Evolutionary conservation across 1,284 basidiomycete genomes (phyloP).

Genomic region (Leccinum laetum): DNA sequence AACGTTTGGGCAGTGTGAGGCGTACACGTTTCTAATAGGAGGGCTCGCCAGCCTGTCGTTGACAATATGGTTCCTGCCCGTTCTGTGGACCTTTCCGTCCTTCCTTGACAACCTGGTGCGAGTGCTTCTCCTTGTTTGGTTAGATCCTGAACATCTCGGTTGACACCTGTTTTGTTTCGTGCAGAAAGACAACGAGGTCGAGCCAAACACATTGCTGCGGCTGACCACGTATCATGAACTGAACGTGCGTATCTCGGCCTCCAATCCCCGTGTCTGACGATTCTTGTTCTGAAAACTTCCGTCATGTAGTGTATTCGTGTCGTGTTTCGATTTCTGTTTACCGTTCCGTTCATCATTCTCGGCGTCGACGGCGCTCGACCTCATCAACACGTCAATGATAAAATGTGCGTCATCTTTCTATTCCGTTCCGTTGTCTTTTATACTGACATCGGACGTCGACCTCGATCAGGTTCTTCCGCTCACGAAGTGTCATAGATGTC

Average conservation of each 20-base stretch:
- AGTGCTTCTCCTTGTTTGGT: not conserved
- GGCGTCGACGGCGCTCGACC: constrained; percentile 64
- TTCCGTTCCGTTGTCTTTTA: not conserved
- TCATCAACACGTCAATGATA: constrained; percentile 65
- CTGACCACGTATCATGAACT: constrained; percentile 77
- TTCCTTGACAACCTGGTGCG: constrained; percentile 46
- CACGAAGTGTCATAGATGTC: constrained; percentile 53
- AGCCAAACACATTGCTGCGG: constrained; percentile 60
- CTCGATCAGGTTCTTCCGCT: constrained; percentile 41
- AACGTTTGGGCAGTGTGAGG: constrained; percentile 53
- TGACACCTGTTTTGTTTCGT: not conserved
- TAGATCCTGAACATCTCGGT: not conserved
- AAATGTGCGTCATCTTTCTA: constrained; percentile 36
- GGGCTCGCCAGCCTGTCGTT: constrained; percentile 64
- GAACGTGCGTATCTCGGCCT: constrained; percentile 50
- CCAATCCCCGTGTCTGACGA: not conserved
- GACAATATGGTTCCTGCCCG: constrained; percentile 69
- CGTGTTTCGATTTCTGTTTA: constrained; percentile 69
- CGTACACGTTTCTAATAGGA: constrained; percentile 66
- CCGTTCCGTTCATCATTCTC: constrained; percentile 59
- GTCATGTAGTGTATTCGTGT: constrained; percentile 59
- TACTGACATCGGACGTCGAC: not conserved
- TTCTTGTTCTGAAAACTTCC: not conserved
- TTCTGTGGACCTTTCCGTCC: constrained; percentile 67
- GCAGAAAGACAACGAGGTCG: constrained; percentile 53